Base-by-base conservation (phyloP, 2,329 filamentous ascomycete species). In the Aspergillus sp. region DNA sequence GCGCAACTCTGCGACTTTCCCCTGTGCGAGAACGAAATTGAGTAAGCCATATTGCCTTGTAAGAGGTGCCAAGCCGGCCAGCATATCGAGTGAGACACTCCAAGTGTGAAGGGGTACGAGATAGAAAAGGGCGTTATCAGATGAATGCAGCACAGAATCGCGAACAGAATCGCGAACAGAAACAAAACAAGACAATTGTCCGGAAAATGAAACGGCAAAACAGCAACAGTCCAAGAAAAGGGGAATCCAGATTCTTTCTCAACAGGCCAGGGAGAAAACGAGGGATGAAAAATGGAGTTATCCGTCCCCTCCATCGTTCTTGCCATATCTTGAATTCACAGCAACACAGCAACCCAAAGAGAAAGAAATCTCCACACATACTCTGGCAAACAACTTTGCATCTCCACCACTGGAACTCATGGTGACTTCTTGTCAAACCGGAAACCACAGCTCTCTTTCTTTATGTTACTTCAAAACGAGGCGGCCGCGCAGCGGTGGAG, bases 371-470 rank as follows among this genome's bases (percentile, higher is more conserved):
- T 49, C 44, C 52, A 49, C 19, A 82, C 82, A 62, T 84, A 98
- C 93, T 77, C 93, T 83, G 70, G 93, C 91, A 77, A 98, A 98
- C 74, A 98, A 84, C 81, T 96, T 97, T 74, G 93, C 94, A 82
- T 97, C 93, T 72, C 93, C 89, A 73, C 87, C 88, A 70, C 82
- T 71, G 53, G 78, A 74, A 68, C 76, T 80, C 79, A 83, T 83
- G 57, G 57, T 73, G 63, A 54, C 52, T 19, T 19, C 48, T 47
- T 44, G 42, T 54, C 45, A 42, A 12, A 42, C 27, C 4, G 40
- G 12, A 42, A 42, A 42, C 12, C 5, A 29, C 9, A 41, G 40
- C 10, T 42, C 19, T 19, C 19, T 19, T 19, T 2, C 19, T 8
- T 19, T 42, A 4, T 19, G 40, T 30, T 28, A 26, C 36, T 39